These are phyloP conservation scores for Gaertneriomyces sp. DNA, from an alignment of 192 early-diverging fungal genomes.

Conservation along the genomic window DNA sequence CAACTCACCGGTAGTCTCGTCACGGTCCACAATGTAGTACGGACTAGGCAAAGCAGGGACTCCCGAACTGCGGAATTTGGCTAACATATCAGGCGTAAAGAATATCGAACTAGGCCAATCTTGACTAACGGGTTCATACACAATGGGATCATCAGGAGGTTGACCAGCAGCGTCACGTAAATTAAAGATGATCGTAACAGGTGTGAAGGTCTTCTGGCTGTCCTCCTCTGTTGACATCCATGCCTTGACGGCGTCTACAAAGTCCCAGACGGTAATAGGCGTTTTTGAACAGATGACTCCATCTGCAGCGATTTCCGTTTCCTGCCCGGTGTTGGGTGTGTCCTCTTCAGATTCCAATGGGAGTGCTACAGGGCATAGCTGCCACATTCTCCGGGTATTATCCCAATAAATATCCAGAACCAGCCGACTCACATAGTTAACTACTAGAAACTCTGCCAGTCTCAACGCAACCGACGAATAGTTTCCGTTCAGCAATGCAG, in stretches of 20 bases:
- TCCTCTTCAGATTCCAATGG: neutral
- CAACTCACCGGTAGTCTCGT: neutral
- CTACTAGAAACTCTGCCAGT: neutral
- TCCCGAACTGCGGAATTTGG: neutral
- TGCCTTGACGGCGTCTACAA: neutral
- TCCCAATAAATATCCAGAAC: conserved; percentile 28
- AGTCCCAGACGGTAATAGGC: neutral
- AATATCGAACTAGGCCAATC: neutral
- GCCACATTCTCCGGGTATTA: conserved; percentile 7
- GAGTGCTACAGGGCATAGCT: conserved; percentile 19
- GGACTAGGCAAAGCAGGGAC: neutral
- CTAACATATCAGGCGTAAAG: conserved; percentile 20
- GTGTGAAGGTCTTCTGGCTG: neutral
- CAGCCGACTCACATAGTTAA: conserved; percentile 3
- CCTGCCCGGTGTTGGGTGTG: neutral
- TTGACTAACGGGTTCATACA: conserved; percentile 1
- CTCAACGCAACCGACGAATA: conserved; percentile 8
- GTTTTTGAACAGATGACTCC: neutral
- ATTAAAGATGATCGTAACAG: conserved; percentile 14
- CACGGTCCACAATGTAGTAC: conserved; percentile 1
- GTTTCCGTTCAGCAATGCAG: conserved; percentile 1
- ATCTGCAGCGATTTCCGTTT: neutral
- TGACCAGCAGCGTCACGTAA: conserved; percentile 7
- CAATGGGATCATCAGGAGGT: conserved; percentile 1
- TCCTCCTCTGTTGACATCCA: conserved; percentile 4